These are phyloP conservation scores for Kingdonia uniflora DNA, from an alignment of 164 flowering plant genomes.

Conservation along the genomic window DNA sequence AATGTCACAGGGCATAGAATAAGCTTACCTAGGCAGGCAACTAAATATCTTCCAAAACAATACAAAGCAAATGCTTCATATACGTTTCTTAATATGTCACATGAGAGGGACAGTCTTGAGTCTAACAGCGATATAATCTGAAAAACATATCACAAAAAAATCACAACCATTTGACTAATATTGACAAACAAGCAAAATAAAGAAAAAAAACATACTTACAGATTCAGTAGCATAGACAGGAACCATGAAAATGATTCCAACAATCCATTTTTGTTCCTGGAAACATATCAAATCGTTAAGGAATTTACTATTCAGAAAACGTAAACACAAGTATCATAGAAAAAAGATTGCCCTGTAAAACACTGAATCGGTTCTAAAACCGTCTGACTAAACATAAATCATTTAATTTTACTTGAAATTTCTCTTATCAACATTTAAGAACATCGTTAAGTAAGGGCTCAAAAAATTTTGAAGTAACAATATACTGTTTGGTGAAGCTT, in stretches of 20 bases:
- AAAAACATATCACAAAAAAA: slow-evolving; percentile 5
- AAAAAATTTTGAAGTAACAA: too few relatives aligned
- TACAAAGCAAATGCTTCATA: slow-evolving; percentile 92
- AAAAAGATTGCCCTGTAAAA: too few relatives aligned
- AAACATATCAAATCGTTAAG: slow-evolving; percentile 3
- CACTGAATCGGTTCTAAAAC: too few relatives aligned
- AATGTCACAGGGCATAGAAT: too few relatives aligned
- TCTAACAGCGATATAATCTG: slow-evolving; percentile 68
- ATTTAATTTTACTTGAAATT: too few relatives aligned
- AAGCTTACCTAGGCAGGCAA: slow-evolving; percentile 78
- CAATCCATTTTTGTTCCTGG: slow-evolving; percentile 83
- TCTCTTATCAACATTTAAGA: too few relatives aligned
- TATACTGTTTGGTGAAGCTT: too few relatives aligned
- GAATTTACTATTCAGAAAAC: neutral
- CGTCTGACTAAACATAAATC: too few relatives aligned
- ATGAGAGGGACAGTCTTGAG: slow-evolving; percentile 50
- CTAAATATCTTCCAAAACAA: slow-evolving; percentile 72
- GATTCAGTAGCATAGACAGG: slow-evolving; percentile 81
- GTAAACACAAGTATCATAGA: neutral
- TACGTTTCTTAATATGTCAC: slow-evolving; percentile 70
- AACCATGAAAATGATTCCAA: slow-evolving; percentile 74
- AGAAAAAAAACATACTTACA: slow-evolving; percentile 29
- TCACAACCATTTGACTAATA: neutral
- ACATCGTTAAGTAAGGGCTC: too few relatives aligned
- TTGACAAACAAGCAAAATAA: too few relatives aligned